phyloP scores from a whole-genome alignment of 139 green algal species.

The Chlorella sp. region DNA sequence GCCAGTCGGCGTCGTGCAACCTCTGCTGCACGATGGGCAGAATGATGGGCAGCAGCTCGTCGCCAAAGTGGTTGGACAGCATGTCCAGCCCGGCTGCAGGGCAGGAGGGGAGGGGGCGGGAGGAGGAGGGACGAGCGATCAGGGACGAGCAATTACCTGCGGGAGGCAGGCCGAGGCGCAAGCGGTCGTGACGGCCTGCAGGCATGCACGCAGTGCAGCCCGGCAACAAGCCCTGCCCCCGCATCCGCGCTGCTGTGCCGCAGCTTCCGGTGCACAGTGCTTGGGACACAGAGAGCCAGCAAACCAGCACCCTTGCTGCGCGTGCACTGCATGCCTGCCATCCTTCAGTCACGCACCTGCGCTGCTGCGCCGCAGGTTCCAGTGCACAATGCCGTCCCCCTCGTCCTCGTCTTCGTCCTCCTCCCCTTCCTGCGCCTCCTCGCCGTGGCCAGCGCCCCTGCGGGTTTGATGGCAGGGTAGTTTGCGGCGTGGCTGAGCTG shows the following conservation, averaged over 20 bases:
- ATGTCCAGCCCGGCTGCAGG: conserved; percentile 89
- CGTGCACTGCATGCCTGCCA: background rate
- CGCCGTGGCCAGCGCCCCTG: conserved; percentile 23
- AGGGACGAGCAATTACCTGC: too few relatives aligned
- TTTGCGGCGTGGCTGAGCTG: background rate
- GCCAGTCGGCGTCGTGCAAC: conserved; percentile 44
- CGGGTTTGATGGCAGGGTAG: background rate
- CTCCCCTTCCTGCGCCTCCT: conserved; percentile 34
- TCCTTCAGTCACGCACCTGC: conserved; percentile 1
- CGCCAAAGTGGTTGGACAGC: conserved; percentile 78
- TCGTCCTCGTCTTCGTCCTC: conserved; percentile 70
- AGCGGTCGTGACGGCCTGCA: too few relatives aligned
- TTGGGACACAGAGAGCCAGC: too few relatives aligned
- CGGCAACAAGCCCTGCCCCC: too few relatives aligned
- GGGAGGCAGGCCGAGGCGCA: too few relatives aligned
- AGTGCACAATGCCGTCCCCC: conserved; percentile 54
- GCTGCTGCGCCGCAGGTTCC: conserved; percentile 92
- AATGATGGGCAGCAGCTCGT: conserved; percentile 92
- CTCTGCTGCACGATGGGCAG: conserved; percentile 89
- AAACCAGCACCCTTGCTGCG: too few relatives aligned
- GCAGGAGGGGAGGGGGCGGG: background rate
- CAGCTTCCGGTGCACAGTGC: background rate
- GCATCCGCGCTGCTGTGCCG: background rate
- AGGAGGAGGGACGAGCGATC: too few relatives aligned
- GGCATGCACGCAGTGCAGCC: too few relatives aligned